These are phyloP conservation scores for Clathrospora elynae DNA, from an alignment of 2,329 filamentous ascomycete genomes.

Conservation along the genomic window DNA sequence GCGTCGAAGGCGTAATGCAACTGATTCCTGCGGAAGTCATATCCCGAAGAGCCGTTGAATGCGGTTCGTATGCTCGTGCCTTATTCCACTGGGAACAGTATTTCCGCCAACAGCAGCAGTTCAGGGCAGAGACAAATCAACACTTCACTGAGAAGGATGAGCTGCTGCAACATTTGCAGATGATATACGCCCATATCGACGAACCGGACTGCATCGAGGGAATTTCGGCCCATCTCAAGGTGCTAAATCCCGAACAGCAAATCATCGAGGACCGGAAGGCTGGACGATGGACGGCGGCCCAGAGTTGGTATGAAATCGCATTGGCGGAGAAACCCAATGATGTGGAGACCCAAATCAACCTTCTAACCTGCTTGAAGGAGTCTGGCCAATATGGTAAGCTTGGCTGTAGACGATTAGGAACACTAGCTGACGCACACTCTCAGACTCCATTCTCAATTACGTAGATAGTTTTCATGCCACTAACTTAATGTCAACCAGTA, in stretches of 20 bases:
- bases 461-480: slow-evolving; percentile 72
- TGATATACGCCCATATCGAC: slow-evolving; percentile 96
- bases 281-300: slow-evolving; percentile 89
- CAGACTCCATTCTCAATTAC: slow-evolving; percentile 84
- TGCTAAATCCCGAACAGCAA: slow-evolving; percentile 91
- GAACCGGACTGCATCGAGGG: slow-evolving; percentile 96
- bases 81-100: slow-evolving; percentile 95
- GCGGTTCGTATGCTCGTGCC: slow-evolving; percentile 88
- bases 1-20: slow-evolving; percentile 75
- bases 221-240: slow-evolving; percentile 83
- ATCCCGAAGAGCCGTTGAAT: slow-evolving; percentile 86
- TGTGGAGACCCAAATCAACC: slow-evolving; percentile 76
- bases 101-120: slow-evolving; percentile 63
- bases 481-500: slow-evolving; percentile 45
- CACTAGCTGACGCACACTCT: slow-evolving; percentile 23
- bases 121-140: slow-evolving; percentile 53
- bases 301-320: slow-evolving; percentile 96
- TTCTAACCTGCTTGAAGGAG: slow-evolving; percentile 87
- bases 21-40: slow-evolving; percentile 72
- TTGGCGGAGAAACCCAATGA: slow-evolving; percentile 79
- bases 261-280: slow-evolving; percentile 91
- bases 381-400: slow-evolving; percentile 87
- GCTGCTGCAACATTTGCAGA: slow-evolving; percentile 78
- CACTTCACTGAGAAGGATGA: slow-evolving; percentile 62
- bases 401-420: neutral